Percentiles rank a stretch among this genome's conserved stretches.
Evolutionary conservation across 768 basidiomycete genomes (phyloP).

Genomic region (Sarcomyxa edulis): DNA sequence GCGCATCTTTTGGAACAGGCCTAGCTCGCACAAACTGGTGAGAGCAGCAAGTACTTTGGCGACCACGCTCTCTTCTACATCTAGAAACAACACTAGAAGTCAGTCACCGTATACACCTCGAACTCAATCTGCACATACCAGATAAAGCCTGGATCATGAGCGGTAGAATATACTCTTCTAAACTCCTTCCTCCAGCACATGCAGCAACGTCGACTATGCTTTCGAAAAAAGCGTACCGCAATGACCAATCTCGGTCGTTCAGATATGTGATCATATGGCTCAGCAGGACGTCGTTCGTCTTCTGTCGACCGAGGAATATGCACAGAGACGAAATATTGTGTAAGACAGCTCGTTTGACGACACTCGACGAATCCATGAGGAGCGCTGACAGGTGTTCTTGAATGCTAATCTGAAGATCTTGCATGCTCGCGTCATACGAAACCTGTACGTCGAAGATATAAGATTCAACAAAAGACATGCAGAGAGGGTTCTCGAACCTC

Average conservation of each 20-base stretch:
- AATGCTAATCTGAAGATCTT: constrained; percentile 79
- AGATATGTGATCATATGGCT: constrained; percentile 85
- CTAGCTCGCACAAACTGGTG: constrained; percentile 85
- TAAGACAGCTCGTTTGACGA: constrained; percentile 88
- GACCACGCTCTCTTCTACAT: constrained; percentile 93
- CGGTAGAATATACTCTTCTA: constrained; percentile 97
- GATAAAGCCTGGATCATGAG: constrained; percentile 94
- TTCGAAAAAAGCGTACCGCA: constrained; percentile 91
- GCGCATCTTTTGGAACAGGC: constrained; percentile 89
- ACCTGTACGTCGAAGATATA: constrained; percentile 46
- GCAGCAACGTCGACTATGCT: constrained; percentile 94
- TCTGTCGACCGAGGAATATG: constrained; percentile 88
- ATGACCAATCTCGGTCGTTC: constrained; percentile 90
- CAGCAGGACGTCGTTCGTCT: constrained; percentile 90
- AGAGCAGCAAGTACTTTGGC: constrained; percentile 85
- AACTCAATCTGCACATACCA: constrained; percentile 47
- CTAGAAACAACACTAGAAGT: constrained; percentile 36
- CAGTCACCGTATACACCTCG: too few species aligned
- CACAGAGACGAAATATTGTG: constrained; percentile 86
- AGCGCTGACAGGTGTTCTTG: constrained; percentile 85
- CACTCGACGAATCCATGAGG: constrained; percentile 82
- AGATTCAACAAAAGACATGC: neutral
- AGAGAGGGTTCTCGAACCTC: constrained; percentile 46
- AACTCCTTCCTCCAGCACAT: constrained; percentile 83
- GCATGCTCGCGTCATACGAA: constrained; percentile 83